phyloP scores from a whole-genome alignment of 495 filamentous ascomycete genomes.

The Penicillium lividum region DNA sequence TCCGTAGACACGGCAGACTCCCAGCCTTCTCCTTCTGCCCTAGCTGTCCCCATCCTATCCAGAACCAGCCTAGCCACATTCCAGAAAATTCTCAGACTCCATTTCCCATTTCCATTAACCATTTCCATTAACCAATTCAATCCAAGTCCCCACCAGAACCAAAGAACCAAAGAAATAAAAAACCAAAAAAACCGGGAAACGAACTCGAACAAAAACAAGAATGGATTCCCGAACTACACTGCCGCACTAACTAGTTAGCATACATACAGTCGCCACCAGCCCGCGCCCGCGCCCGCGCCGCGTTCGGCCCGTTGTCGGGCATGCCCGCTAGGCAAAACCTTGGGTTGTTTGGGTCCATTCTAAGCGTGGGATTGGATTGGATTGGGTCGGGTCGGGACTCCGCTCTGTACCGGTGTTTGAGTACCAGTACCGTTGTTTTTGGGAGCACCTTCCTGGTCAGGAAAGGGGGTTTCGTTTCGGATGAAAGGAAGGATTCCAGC shows the following conservation, averaged over 20 bases:
- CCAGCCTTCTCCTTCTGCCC: too few species aligned
- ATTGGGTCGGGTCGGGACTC: slow-evolving; percentile 24
- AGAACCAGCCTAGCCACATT: too few species aligned
- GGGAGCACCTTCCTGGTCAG: slow-evolving; percentile 29
- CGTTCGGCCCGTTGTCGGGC: slow-evolving; percentile 37
- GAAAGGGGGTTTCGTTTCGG: slow-evolving; percentile 11
- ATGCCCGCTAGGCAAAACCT: slow-evolving; percentile 34
- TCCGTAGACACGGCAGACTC: too few species aligned
- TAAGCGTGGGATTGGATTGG: slow-evolving; percentile 12
- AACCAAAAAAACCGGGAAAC: background rate
- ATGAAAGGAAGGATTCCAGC: background rate
- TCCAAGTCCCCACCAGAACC: background rate
- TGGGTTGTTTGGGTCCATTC: slow-evolving; percentile 16
- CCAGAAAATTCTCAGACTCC: too few species aligned
- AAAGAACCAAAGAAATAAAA: too few species aligned
- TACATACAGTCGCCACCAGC: background rate
- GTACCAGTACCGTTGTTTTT: background rate
- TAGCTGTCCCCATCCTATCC: too few species aligned
- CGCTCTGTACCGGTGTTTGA: slow-evolving; percentile 6
- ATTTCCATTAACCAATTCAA: background rate
- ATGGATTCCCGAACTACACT: background rate
- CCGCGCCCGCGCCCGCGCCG: slow-evolving; percentile 20
- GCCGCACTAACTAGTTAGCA: background rate
- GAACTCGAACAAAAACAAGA: background rate
- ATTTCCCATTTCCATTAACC: too few species aligned